These are phyloP conservation scores for Juncus effusus DNA, from an alignment of 176 grass and related monocot genomes.

Conservation along the genomic window DNA sequence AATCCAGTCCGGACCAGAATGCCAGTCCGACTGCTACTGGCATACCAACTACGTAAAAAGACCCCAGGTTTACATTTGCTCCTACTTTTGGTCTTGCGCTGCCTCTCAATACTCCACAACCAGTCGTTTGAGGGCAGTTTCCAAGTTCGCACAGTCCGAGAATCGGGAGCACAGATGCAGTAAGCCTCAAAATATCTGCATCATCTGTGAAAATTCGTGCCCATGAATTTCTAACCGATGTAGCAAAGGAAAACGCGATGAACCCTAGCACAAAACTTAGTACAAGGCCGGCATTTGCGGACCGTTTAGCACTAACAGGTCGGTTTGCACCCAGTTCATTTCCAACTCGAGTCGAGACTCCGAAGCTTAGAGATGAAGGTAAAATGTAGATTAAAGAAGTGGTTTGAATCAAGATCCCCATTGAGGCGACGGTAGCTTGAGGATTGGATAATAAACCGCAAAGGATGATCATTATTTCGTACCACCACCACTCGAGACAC, in stretches of 20 bases:
- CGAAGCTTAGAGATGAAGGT: conserved; percentile 95
- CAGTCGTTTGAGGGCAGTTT: conserved; percentile 94
- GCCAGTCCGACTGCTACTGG: conserved; percentile 68
- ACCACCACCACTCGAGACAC: conserved; percentile 99
- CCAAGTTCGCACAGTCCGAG: conserved; percentile 90
- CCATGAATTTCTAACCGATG: conserved; percentile 61
- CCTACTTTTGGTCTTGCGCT: conserved; percentile 76
- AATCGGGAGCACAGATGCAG: conserved; percentile 71
- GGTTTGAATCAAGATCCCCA: conserved; percentile 90
- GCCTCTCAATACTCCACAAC: conserved; percentile 84
- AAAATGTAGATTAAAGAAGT: conserved; percentile 96
- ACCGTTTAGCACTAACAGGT: conserved; percentile 37
- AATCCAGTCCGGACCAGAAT: conserved; percentile 58
- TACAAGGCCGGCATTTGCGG: conserved; percentile 45
- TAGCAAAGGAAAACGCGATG: conserved; percentile 49
- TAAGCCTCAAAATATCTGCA: conserved; percentile 56
- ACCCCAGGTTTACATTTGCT: conserved; percentile 69
- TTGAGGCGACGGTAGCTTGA: conserved; percentile 69
- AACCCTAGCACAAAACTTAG: conserved; percentile 59
- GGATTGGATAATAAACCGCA: conserved; percentile 69
- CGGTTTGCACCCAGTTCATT: conserved; percentile 91
- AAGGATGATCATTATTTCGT: conserved; percentile 98
- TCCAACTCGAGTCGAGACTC: conserved; percentile 81
- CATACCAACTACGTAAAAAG: conserved; percentile 84
- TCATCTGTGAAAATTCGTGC: conserved; percentile 79